Base-by-base conservation (phyloP, 2,329 filamentous ascomycete genomes). In the Dothideomycetes sp. region DNA sequence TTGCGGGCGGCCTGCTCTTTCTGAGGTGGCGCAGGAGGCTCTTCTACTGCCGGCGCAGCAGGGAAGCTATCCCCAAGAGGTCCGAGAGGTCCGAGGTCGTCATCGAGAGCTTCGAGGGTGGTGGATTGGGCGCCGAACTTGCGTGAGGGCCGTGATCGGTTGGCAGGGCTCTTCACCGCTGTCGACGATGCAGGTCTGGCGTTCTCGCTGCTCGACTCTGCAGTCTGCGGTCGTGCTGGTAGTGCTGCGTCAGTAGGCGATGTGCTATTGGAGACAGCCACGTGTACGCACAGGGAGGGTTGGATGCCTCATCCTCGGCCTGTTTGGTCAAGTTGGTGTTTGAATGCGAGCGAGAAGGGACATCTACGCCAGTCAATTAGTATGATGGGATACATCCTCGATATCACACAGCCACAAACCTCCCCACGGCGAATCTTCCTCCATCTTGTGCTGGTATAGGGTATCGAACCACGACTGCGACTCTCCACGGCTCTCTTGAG, bases 51-150 rank as follows among this genome's bases (percentile, higher is more conserved):
- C 39, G 64, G 59, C 27, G 61, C 53, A 4, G 60, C 58, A 24
- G 55, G 52, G 30, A 56, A 50, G 54, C 58, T 52, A 43, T 71
- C 71, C 37, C 75, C 74, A 19, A 80, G 61, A 39, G 79, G 80
- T 43, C 84, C 84, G 37, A 93, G 67, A 16, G 84, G 84, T 1
- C 84, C 85, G 34, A 88, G 73, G 41, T 82, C 81, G 52, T 76
- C 70, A 56, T 87, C 82, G 49, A 85, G 80, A 45, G 80, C 81
- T 62, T 89, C 79, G 45, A 89, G 79, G 39, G 78, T 80, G 34
- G 84, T 87, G 19, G 81, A 76, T 57, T 88, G 83, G 16, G 81
- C 75, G 49, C 80, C 79, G 54, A 86, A 68, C 54, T 75, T 73
- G 45, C 73, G 69, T 40, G 67, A 64, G n/a, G 63, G 63, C 47